Percentiles rank a stretch among this genome's conserved stretches.
Conservation (phyloP, 2,329 filamentous ascomycete genomes). For the Cercospora sojina region DNA sequence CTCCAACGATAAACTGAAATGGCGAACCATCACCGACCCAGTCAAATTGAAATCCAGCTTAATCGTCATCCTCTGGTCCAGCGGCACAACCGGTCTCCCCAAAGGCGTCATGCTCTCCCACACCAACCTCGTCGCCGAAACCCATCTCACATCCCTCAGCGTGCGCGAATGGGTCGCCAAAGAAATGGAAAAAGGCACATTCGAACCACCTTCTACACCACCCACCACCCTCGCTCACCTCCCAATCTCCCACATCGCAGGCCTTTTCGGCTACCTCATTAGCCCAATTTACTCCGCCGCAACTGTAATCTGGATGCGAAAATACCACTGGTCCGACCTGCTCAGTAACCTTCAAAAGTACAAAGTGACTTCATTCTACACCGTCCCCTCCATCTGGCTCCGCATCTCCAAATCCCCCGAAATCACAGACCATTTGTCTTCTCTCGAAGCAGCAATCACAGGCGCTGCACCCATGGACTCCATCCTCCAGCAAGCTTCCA, state of each 20-base stretch:
- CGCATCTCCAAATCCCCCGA: constrained; percentile 42
- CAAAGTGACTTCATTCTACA: constrained; percentile 43
- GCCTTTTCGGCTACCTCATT: constrained; percentile 47
- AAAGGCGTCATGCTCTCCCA: constrained; percentile 41
- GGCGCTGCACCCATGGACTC: constrained; percentile 43
- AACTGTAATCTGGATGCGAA: constrained; percentile 42
- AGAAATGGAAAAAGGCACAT: constrained; percentile 30
- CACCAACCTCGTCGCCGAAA: constrained; percentile 33
- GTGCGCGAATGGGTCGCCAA: constrained; percentile 28
- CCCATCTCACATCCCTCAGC: constrained; percentile 28
- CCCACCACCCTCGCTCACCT: constrained; percentile 59
- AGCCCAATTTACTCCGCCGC: constrained; percentile 37
- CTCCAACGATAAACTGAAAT: constrained; percentile 47
- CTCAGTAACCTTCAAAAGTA: constrained; percentile 40
- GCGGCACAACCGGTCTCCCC: constrained; percentile 50
- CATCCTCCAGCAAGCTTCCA: constrained; percentile 43
- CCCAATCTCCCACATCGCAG: constrained; percentile 92
- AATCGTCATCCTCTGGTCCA: constrained; percentile 49
- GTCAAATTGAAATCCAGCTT: constrained; percentile 48
- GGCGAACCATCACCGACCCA: constrained; percentile 55
- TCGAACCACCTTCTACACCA: constrained; percentile 21
- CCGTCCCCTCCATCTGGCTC: constrained; percentile 42
- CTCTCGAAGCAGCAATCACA: constrained; percentile 39
- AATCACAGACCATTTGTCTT: constrained; percentile 37
- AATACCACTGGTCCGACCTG: constrained; percentile 40